These are phyloP conservation scores for Termitomyces sp. DNA, from an alignment of 768 basidiomycete species.

Conservation along the genomic window DNA sequence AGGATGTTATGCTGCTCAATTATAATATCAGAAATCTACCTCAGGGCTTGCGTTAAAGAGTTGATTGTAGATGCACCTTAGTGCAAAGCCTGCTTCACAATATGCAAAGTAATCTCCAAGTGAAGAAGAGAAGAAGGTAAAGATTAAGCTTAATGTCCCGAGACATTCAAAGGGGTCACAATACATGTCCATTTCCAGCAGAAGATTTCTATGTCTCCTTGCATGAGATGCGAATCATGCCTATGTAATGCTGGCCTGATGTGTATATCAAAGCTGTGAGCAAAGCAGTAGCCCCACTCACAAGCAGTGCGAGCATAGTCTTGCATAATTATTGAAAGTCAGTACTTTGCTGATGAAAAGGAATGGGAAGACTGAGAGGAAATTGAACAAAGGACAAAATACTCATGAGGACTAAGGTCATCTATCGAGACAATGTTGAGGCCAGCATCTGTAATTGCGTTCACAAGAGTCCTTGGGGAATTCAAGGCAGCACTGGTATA, in stretches of 20 bases:
- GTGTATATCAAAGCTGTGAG: slow-evolving; percentile 5
- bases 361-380: too few species aligned
- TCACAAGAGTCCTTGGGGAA: slow-evolving; percentile 3
- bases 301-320: slow-evolving; percentile 10
- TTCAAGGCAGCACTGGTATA: neutral
- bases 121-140: too few species aligned
- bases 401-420: slow-evolving; percentile 7
- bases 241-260: slow-evolving; percentile 4
- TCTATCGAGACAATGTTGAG: slow-evolving; percentile 7
- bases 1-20: slow-evolving; percentile 3
- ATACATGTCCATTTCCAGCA: slow-evolving; percentile 8
- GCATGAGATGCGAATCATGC: neutral
- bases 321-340: neutral
- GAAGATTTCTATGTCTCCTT: slow-evolving; percentile 3
- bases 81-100: slow-evolving; percentile 5
- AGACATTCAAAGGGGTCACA: too few species aligned
- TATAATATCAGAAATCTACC: neutral
- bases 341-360: too few species aligned
- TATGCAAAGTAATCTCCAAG: slow-evolving; percentile 12
- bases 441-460: slow-evolving; percentile 5
- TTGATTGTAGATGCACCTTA: slow-evolving; percentile 6
- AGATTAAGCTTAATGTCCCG: too few species aligned
- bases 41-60: slow-evolving; percentile 2
- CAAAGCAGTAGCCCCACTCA: slow-evolving; percentile 8
- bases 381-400: neutral